Percentiles rank a stretch among this genome's conserved stretches.
Evolutionary conservation across 192 early-diverging fungal genomes (phyloP).

Genomic region (Mortierella antarctica): DNA sequence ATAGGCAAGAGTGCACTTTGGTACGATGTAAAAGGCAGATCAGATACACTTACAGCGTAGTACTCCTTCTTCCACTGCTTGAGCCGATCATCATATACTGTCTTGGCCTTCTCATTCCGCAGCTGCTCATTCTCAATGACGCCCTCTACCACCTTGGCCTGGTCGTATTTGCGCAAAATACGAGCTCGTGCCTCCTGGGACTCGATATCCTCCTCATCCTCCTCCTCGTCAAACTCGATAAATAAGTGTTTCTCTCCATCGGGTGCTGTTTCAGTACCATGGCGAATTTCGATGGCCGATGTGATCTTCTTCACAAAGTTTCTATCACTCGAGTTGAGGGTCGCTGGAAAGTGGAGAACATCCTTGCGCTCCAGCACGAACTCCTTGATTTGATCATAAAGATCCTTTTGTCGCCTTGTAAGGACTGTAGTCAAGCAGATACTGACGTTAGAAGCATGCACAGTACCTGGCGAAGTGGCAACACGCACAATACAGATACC

Average conservation of each 20-base stretch:
- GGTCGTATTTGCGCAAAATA: conserved; percentile 66
- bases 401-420: conserved; percentile 59
- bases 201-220: conserved; percentile 58
- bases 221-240: conserved; percentile 59
- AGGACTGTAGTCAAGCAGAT: conserved; percentile 38
- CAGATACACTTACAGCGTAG: conserved; percentile 59
- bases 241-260: conserved; percentile 55
- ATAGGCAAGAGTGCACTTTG: not conserved
- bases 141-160: conserved; percentile 61
- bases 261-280: conserved; percentile 40
- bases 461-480: not conserved
- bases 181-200: conserved; percentile 61
- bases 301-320: conserved; percentile 62
- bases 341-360: conserved; percentile 56
- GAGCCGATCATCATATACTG: conserved; percentile 85
- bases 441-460: not conserved
- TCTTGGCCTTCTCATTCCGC: conserved; percentile 66
- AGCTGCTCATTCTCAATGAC: conserved; percentile 60
- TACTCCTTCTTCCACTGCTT: conserved; percentile 66
- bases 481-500: not conserved
- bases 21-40: not conserved
- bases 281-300: conserved; percentile 56
- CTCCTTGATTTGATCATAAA: conserved; percentile 61
- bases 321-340: conserved; percentile 57
- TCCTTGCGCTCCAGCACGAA: conserved; percentile 57